Base-by-base conservation (phyloP, 345 rosid genomes). In the Brassica napus region DNA sequence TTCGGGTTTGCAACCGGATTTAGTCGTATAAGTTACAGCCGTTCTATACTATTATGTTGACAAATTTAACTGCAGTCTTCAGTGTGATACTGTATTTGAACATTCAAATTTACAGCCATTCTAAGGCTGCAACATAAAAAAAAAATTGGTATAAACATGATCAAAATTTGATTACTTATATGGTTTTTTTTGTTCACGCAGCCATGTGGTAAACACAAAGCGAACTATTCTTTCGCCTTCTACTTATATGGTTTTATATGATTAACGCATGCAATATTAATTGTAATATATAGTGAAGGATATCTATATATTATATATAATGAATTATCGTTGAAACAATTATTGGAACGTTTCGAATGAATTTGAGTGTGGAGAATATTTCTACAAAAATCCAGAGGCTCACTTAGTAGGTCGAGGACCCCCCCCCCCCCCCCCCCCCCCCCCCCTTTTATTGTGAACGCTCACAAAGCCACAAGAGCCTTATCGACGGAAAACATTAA, bases 191-290 rank as follows among this genome's bases (percentile, higher is more conserved):
- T 28, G 31, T 28, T 28, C 26, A 77, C 72, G 81, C 70, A 74
- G 79, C 79, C 71, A 65, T 63, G 75, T 58, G 67, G 83, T 74
- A 67, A 74, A 61, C 65, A 49, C 75, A 79, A 42, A 68, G 75
- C 79, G 66, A 79, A 79, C 83, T 73, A 73, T 79, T 78, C 73
- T 79, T 79, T 79, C 82, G 71, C 82, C 82, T 74, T 79, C 74
- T 79, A 74, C 82, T 79, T 28, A 28, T 28, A 26, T 59, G 16
- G 68, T 49, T n/a, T 28, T 30, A 16, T 15, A 55, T 23, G 35
- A n/a, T 65, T 35, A n/a, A 21, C 32, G 62, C 70, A 74, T 31
- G 26, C 23, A 62, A 62, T 49, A 47, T 18, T 6, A 49, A 64
- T 12, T 49, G 5, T 65, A 24, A 37, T 37, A 42, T 39, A 6